phyloP scores from a whole-genome alignment of 2,329 filamentous ascomycete species.

The Sporothrix pallida region DNA sequence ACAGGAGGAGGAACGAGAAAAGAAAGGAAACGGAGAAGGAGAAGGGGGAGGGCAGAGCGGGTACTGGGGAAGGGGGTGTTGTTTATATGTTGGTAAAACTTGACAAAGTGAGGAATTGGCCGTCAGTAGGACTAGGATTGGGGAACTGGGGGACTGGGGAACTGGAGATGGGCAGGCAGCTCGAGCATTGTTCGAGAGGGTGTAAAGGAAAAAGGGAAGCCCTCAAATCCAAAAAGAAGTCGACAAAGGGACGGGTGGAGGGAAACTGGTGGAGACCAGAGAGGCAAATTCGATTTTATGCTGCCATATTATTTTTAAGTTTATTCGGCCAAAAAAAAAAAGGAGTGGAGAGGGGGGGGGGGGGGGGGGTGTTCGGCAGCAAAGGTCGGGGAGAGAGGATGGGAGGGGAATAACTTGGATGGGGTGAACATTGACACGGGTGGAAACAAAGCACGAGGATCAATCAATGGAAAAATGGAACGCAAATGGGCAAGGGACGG shows the following conservation, averaged over 20 bases:
- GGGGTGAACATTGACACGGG: conserved; percentile 27
- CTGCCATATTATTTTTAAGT: neutral
- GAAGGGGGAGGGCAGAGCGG: neutral
- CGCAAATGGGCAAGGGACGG: conserved; percentile 17
- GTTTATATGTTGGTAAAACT: conserved; percentile 30
- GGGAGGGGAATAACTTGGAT: neutral
- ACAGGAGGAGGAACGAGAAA: too few species aligned
- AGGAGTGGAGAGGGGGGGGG: neutral
- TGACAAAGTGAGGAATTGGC: neutral
- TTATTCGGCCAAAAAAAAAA: conserved; percentile 10
- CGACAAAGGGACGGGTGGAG: neutral
- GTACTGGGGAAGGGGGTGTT: neutral
- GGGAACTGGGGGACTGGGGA: neutral
- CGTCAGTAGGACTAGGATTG: neutral
- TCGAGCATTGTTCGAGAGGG: neutral
- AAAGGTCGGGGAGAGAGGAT: neutral
- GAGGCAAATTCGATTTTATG: neutral
- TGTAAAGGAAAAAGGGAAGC: neutral
- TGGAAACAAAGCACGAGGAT: conserved; percentile 30
- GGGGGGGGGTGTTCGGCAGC: neutral
- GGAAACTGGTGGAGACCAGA: neutral
- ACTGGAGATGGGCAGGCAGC: conserved; percentile 17
- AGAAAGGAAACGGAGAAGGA: neutral
- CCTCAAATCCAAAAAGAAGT: too few species aligned
- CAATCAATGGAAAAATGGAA: conserved; percentile 34